These are phyloP conservation scores for Apiotrichum sp. DNA, from an alignment of 1,284 basidiomycete species.

Conservation along the genomic window DNA sequence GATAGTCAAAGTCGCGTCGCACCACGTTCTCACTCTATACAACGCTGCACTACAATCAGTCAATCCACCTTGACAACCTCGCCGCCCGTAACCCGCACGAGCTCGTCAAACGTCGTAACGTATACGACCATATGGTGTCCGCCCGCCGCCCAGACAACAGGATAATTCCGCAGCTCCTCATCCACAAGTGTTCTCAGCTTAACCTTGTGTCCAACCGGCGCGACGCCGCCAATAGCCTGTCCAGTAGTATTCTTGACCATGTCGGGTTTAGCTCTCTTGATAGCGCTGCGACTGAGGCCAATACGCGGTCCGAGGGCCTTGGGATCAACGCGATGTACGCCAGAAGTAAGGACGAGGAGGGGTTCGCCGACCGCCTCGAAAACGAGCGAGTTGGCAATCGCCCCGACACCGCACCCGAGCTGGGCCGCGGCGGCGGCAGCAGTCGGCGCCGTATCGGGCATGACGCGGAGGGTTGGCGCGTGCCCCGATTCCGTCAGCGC, in stretches of 20 bases:
- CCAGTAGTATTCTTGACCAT: constrained; percentile 5
- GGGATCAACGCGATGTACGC: constrained; percentile 10
- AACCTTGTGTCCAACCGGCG: constrained; percentile 4
- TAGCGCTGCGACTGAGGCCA: constrained; percentile 3
- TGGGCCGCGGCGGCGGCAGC: constrained; percentile 10
- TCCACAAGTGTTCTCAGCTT: constrained; percentile 10
- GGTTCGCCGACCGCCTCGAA: constrained; percentile 3
- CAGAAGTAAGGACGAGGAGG: constrained; percentile 10
- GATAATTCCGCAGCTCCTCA: constrained; percentile 1
- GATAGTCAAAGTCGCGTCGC: too few relatives aligned
- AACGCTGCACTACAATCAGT: too few relatives aligned
- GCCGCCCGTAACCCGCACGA: constrained; percentile 5
- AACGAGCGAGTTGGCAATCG: constrained; percentile 18
- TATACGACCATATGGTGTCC: constrained; percentile 13
- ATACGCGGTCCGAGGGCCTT: constrained; percentile 6
- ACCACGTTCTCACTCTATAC: too few relatives aligned
- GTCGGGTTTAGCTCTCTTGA: constrained; percentile 12
- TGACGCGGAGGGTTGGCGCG: constrained; percentile 1
- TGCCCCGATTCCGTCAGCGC: not conserved
- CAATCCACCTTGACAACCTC: constrained; percentile 14
- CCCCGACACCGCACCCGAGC: constrained; percentile 4
- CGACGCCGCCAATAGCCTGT: constrained; percentile 13
- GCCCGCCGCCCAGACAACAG: constrained; percentile 8
- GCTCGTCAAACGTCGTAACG: not conserved
- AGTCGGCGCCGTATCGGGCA: constrained; percentile 7